Conservation (phyloP, 2,329 filamentous ascomycete species). For the Aspergillus sp. region DNA sequence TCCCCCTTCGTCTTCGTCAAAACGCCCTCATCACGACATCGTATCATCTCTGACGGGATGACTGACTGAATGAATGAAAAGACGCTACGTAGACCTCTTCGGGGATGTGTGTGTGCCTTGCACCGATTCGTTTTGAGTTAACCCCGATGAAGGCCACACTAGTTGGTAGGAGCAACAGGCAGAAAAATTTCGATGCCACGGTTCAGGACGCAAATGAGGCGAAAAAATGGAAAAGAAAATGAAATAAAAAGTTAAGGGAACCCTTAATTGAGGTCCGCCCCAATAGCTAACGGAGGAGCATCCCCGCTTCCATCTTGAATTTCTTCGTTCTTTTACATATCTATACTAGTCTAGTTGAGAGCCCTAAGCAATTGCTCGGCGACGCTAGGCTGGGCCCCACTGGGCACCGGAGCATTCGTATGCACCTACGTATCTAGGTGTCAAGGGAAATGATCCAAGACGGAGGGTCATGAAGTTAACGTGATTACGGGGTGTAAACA, state of each 20-base stretch:
- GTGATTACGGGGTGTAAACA: too few relatives aligned
- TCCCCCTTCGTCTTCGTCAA: not conserved
- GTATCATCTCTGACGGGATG: not conserved
- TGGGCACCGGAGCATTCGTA: constrained; percentile 23
- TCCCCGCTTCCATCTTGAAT: not conserved
- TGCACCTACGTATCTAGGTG: constrained; percentile 21
- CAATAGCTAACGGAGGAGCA: not conserved
- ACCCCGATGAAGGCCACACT: not conserved
- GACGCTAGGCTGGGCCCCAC: constrained; percentile 13
- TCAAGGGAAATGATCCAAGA: not conserved
- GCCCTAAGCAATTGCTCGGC: not conserved
- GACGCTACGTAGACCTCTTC: not conserved
- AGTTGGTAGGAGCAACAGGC: not conserved
- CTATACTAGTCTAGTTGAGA: not conserved
- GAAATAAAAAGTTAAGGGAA: not conserved
- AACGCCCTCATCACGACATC: not conserved
- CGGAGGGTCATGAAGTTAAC: too few relatives aligned
- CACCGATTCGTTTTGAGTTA: not conserved
- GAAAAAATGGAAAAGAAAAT: not conserved
- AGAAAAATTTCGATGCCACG: constrained; percentile 3
- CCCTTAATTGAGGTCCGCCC: not conserved
- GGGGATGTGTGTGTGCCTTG: not conserved
- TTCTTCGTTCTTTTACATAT: not conserved
- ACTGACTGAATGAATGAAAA: not conserved
- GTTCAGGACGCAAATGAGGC: not conserved